Conservation (phyloP, 345 rosid genomes). For the Streptanthus diversifolius region DNA sequence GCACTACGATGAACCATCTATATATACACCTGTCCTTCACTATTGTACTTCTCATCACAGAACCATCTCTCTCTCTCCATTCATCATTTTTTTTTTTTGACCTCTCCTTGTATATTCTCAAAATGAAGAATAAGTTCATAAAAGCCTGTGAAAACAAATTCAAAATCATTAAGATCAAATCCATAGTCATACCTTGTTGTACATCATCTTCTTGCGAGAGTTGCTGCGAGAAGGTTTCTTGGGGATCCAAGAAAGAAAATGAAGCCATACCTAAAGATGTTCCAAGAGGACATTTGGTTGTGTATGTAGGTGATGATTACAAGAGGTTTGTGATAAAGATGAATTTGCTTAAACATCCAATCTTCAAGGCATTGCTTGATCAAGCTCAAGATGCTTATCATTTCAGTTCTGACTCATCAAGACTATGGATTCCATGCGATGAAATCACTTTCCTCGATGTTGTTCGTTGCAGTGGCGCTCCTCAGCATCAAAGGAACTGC, state of each 20-base stretch:
- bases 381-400: constrained; percentile 68
- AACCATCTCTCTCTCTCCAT: constrained; percentile 12
- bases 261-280: constrained; percentile 68
- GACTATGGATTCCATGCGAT: constrained; percentile 81
- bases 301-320: constrained; percentile 66
- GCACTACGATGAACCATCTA: constrained; percentile 12
- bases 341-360: constrained; percentile 66
- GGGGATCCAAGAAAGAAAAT: constrained; percentile 45
- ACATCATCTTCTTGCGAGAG: constrained; percentile 40
- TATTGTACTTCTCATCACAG: constrained; percentile 25
- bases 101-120: background rate
- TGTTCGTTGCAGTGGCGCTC: constrained; percentile 55
- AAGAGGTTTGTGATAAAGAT: constrained; percentile 73
- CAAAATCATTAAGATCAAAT: constrained; percentile 48
- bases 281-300: constrained; percentile 80
- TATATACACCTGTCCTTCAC: constrained; percentile 37
- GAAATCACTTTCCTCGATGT: constrained; percentile 66
- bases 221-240: constrained; percentile 44
- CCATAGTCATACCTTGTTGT: constrained; percentile 46
- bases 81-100: background rate
- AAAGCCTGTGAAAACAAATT: constrained; percentile 47
- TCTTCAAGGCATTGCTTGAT: constrained; percentile 75
- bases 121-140: constrained; percentile 45
- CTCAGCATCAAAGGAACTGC: constrained; percentile 37
- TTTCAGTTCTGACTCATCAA: constrained; percentile 47